These are phyloP conservation scores for Coemansia sp. DNA, from an alignment of 192 early-diverging fungal species.

Conservation along the genomic window DNA sequence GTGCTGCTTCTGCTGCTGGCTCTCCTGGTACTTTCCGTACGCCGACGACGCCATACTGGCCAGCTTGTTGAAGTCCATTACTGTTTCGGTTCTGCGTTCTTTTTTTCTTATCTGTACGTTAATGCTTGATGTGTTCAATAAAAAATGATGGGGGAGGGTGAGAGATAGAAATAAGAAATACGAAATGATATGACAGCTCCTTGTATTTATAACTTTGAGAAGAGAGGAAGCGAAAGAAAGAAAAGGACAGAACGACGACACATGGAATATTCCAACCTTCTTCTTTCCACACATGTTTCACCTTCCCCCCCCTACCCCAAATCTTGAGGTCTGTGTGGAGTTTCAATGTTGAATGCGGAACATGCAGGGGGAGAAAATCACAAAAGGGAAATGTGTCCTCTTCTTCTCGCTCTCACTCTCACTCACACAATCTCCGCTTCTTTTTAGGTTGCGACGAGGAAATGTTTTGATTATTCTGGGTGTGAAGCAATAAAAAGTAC, in stretches of 20 bases:
- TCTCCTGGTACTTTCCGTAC: slow-evolving; percentile 30
- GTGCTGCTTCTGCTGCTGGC: background rate
- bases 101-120: too few species aligned
- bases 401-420: too few species aligned
- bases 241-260: background rate
- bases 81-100: background rate
- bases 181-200: background rate
- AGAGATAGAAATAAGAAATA: slow-evolving; percentile 7
- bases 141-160: background rate
- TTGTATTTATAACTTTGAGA: background rate
- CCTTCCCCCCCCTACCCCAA: too few species aligned
- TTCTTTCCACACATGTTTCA: too few species aligned
- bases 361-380: too few species aligned
- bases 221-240: background rate
- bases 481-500: too few species aligned
- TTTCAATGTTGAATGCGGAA: too few species aligned
- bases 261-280: background rate
- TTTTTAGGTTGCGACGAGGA: too few species aligned
- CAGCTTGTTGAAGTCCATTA: slow-evolving; percentile 45
- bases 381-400: too few species aligned
- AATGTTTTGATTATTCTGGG: too few species aligned
- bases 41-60: slow-evolving; percentile 24
- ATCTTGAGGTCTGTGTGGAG: too few species aligned
- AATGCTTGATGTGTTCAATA: background rate
- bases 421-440: too few species aligned